phyloP scores from a whole-genome alignment of 176 grass and related monocot genomes.

The Alloteropsis semialata region DNA sequence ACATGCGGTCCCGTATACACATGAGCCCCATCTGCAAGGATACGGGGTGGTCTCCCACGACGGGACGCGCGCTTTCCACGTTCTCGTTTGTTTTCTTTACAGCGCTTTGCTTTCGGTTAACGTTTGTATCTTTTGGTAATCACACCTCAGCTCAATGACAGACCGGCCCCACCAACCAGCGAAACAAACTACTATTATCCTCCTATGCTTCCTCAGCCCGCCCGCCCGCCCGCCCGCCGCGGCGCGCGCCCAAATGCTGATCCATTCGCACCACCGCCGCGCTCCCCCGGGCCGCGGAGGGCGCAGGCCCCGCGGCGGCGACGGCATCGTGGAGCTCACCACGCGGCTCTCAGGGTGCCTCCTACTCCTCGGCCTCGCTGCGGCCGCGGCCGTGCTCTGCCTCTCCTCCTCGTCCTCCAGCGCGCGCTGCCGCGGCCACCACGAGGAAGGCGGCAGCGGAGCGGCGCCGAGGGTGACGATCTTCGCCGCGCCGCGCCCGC shows the following conservation, averaged over 20 bases:
- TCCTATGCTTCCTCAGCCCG: neutral
- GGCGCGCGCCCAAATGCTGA: conserved; percentile 15
- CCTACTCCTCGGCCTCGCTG: conserved; percentile 26
- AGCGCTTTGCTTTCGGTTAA: conserved; percentile 8
- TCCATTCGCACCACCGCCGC: neutral
- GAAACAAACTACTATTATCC: neutral
- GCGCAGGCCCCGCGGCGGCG: neutral
- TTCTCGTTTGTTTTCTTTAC: neutral
- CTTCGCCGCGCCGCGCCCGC: conserved; percentile 43
- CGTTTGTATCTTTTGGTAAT: neutral
- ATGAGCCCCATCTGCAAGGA: neutral
- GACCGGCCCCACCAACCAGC: neutral
- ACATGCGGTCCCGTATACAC: neutral
- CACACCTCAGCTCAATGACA: neutral
- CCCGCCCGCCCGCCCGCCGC: neutral
- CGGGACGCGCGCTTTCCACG: neutral
- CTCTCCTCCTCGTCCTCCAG: neutral
- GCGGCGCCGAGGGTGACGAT: conserved; percentile 37
- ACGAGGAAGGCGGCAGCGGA: neutral
- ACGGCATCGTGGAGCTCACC: neutral
- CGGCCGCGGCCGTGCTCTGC: conserved; percentile 8
- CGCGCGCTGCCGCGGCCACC: neutral
- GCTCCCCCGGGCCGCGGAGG: neutral
- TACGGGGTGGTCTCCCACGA: too few relatives aligned
- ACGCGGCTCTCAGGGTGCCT: conserved; percentile 1